These are phyloP conservation scores for Rhizopus stolonifer DNA, from an alignment of 371 early-diverging fungal genomes.

Conservation along the genomic window DNA sequence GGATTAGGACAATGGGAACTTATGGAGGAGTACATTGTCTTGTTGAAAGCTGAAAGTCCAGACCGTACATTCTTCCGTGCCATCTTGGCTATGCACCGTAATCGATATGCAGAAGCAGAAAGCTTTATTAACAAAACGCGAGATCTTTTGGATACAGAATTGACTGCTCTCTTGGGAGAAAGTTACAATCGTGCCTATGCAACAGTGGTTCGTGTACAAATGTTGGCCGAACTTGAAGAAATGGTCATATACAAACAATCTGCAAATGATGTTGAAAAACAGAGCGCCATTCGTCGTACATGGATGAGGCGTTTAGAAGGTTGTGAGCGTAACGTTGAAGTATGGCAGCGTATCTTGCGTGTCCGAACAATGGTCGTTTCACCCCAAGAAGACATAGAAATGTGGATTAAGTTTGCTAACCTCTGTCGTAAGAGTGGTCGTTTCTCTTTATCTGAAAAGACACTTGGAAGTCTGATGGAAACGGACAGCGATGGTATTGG, in stretches of 20 bases:
- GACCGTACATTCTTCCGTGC: constrained; percentile 82
- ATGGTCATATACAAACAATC: constrained; percentile 87
- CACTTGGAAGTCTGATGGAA: constrained; percentile 67
- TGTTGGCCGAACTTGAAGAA: constrained; percentile 97
- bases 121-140: constrained; percentile 81
- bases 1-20: constrained; percentile 88
- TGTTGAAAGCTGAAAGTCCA: constrained; percentile 76
- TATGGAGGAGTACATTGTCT: constrained; percentile 87
- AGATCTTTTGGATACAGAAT: constrained; percentile 85
- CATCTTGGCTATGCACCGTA: constrained; percentile 83
- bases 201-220: constrained; percentile 88
- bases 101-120: constrained; percentile 76
- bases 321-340: constrained; percentile 92
- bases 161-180: constrained; percentile 90
- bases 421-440: constrained; percentile 91
- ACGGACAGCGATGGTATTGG: constrained; percentile 34
- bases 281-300: constrained; percentile 76
- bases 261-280: constrained; percentile 80
- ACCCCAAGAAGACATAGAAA: constrained; percentile 90
- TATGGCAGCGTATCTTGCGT: constrained; percentile 93
- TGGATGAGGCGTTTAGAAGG: constrained; percentile 90
- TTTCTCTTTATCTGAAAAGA: constrained; percentile 80
- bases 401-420: constrained; percentile 95
- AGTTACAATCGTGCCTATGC: constrained; percentile 94
- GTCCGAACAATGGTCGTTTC: constrained; percentile 88